Evolutionary conservation across 2,329 filamentous ascomycete species (phyloP), one percentile per base, ranked within the genome.

Genomic region (Penicillium capsulatum): DNA sequence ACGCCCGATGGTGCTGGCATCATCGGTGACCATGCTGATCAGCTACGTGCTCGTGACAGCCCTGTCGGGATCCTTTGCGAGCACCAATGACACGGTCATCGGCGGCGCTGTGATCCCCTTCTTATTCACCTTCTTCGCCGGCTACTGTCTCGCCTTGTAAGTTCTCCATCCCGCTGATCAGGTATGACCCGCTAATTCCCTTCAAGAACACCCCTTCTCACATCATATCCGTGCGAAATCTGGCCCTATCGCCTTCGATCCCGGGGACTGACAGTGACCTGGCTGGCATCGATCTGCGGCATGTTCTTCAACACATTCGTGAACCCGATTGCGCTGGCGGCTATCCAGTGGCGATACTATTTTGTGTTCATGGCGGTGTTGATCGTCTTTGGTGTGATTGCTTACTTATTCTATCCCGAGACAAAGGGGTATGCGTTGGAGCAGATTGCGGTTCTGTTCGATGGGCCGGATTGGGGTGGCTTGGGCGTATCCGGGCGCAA

Each of bases 71-170:
- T n/a, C n/a, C n/a, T n/a, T n/a, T n/a, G n/a, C n/a, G n/a, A n/a
- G n/a, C n/a, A n/a, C n/a, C n/a, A n/a, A n/a, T 7, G 41, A 30
- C 9, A 14, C 38, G 8, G 26, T 40, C 6, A 40, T 47, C 4
- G 48, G 47, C 0, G 30, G 20, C 7, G 43, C 51, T 4, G 76
- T 79, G 50, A 70, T 81, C 19, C 71, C 73, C 15, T 78, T 79
- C 49, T 70, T 81, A 45, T 81, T 78, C 70, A 60, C 78, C 14
- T 81, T 79, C 50, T 72, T 73, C 37, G 67, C 77, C 53, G 77
- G 75, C 50, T 80, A 80, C 60, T 75, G 77, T 45, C 75, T 81
- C 41, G 77, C 73, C 32, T 80, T n/a, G n/a, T n/a, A n/a, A n/a
- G n/a, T n/a, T n/a, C n/a, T n/a, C n/a, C n/a, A n/a, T n/a, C n/a